phyloP scores from a whole-genome alignment of 352 stramenopile species.

The Elongisporangium prolatum region DNA sequence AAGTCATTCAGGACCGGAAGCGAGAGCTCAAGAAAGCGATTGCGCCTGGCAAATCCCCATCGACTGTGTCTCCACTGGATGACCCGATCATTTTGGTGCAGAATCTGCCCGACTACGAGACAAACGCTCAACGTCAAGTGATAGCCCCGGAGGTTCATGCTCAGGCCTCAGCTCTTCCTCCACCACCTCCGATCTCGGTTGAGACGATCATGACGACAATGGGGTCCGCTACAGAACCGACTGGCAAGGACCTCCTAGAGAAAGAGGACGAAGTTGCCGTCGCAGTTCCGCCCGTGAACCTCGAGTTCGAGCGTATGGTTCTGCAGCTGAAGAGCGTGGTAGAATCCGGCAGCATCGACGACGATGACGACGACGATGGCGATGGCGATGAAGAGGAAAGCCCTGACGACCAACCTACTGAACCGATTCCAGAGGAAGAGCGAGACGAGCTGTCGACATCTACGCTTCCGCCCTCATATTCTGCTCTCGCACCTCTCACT shows the following conservation, averaged over 20 bases:
- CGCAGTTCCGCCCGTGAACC: constrained; percentile 22
- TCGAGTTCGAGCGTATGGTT: constrained; percentile 78
- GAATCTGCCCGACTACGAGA: constrained; percentile 40
- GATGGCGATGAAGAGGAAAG: constrained; percentile 18
- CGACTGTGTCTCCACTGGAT: constrained; percentile 31
- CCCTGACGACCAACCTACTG: constrained; percentile 2
- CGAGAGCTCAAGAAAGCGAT: constrained; percentile 18
- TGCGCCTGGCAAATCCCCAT: not conserved
- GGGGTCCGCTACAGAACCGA: constrained; percentile 5
- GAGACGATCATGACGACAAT: not conserved
- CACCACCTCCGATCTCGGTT: constrained; percentile 12
- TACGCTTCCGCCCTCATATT: constrained; percentile 26
- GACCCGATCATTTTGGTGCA: constrained; percentile 73
- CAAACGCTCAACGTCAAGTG: not conserved
- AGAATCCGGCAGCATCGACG: constrained; percentile 20
- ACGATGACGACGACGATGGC: constrained; percentile 30
- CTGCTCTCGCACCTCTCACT: not conserved
- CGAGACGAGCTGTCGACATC: constrained; percentile 6
- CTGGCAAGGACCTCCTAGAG: not conserved
- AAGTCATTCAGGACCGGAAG: constrained; percentile 40
- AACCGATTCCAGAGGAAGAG: constrained; percentile 1
- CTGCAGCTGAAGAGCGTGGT: constrained; percentile 66
- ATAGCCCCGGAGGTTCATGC: not conserved
- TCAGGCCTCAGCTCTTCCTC: constrained; percentile 5
- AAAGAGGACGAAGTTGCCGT: constrained; percentile 11